Percentiles rank a stretch among this genome's conserved stretches.
These are phyloP conservation scores for Mycosarcoma mackinlayi DNA, from an alignment of 1,284 basidiomycete genomes.

Conservation along the genomic window DNA sequence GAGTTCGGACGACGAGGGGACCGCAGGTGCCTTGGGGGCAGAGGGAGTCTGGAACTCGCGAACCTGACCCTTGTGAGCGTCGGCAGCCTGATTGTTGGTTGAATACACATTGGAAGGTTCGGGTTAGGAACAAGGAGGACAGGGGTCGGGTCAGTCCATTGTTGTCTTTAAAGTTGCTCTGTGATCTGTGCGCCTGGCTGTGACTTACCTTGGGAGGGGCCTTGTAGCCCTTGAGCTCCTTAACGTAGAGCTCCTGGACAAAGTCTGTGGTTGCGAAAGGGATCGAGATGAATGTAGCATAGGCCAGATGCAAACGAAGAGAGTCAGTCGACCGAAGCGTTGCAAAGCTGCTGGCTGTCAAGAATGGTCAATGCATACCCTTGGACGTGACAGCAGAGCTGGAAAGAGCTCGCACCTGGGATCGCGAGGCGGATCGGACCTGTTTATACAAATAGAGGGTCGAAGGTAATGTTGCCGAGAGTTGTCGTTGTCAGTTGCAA, in stretches of 20 bases:
- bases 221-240: conserved; percentile 91
- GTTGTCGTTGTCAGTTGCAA: conserved; percentile 19
- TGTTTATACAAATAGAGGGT: conserved; percentile 12
- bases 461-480: no score
- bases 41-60: conserved; percentile 70
- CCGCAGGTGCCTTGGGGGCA: conserved; percentile 68
- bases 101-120: no score
- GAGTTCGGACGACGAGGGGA: conserved; percentile 68
- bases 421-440: conserved; percentile 49
- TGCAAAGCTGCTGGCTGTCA: no score
- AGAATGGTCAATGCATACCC: conserved; percentile 49
- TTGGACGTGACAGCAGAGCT: conserved; percentile 63
- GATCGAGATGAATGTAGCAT: no score
- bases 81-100: conserved; percentile 56
- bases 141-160: no score
- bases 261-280: conserved; percentile 74
- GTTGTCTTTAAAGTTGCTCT: no score
- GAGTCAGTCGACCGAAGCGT: conserved; percentile 7
- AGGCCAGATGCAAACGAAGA: background rate
- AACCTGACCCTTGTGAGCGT: conserved; percentile 68
- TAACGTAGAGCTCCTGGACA: conserved; percentile 90
- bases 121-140: no score
- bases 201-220: conserved; percentile 68
- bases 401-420: conserved; percentile 59
- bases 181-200: conserved; percentile 11